Percentiles rank a stretch among this genome's conserved stretches.
Evolutionary conservation across 1,284 basidiomycete species (phyloP).

Genomic region (Xerocomus nothofagi): DNA sequence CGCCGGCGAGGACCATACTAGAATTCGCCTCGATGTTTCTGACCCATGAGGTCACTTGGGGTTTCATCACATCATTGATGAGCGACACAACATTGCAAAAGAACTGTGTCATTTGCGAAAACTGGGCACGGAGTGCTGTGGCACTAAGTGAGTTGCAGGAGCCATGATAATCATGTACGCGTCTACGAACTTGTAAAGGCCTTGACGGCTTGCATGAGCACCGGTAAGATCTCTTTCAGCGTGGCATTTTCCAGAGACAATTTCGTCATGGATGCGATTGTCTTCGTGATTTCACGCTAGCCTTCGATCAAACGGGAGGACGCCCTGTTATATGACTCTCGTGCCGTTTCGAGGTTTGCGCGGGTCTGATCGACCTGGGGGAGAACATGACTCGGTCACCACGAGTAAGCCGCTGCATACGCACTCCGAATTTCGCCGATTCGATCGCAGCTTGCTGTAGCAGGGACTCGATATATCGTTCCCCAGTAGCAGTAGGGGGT

Average conservation of each 20-base stretch:
- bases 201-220: conserved; percentile 21
- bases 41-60: conserved; percentile 20
- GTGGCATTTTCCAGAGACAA: conserved; percentile 24
- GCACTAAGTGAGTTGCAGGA: not conserved
- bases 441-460: conserved; percentile 14
- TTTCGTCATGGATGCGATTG: conserved; percentile 20
- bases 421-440: conserved; percentile 11
- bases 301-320: conserved; percentile 18
- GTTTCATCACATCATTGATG: conserved; percentile 24
- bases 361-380: conserved; percentile 22
- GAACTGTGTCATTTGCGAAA: conserved; percentile 22
- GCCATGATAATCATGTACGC: not conserved
- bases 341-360: conserved; percentile 18
- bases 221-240: conserved; percentile 18
- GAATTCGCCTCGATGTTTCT: conserved; percentile 20
- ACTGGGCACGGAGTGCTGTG: conserved; percentile 20
- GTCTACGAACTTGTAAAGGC: conserved; percentile 17
- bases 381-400: not conserved
- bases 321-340: conserved; percentile 18
- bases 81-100: conserved; percentile 20
- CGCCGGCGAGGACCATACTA: conserved; percentile 20
- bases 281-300: conserved; percentile 22
- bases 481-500: not conserved
- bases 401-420: not conserved
- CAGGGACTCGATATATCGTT: not conserved